Base-by-base conservation (phyloP, 192 early-diverging fungal genomes). In the Phlyctochytrium planicorne region DNA sequence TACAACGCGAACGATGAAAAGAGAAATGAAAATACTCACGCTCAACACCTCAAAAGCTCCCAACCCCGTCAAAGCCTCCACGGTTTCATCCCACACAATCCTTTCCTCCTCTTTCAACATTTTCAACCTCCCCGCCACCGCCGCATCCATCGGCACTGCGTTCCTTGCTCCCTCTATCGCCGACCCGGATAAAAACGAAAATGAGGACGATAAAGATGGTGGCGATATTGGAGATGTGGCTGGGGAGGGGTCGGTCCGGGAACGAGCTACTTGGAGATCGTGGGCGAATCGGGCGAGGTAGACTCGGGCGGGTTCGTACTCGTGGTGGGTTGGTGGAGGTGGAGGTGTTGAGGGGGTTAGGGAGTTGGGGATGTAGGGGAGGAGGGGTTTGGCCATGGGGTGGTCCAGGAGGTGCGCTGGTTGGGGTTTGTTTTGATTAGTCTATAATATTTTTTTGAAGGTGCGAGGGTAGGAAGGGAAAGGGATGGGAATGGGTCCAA, bases 241-340 rank as follows among this genome's bases (percentile, higher is more conserved):
- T 20, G 40, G 40, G 20, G 40, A 47, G 6, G 40, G 40, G 6
- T 20, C 40, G 10, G 40, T 47, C 33, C 67, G 37, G 20, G 59
- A 56, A 27, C 73, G 63, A 34, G 68, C 50, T 29, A 65, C 59
- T 34, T 77, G 72, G 34, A 80, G 53, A 2, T 79, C 79, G 55
- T 74, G 68, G 2, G 73, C 63, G 65, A 68, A 84, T 34, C 65
- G 34, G 12, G 77, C 75, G 34, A 84, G 40, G 66, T 81, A 84
- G n/a, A 78, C 75, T 14, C 73, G 72, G 17, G 79, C 79, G 33
- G 77, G 71, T 37, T 81, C 79, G 66, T 84, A 84, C 36, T 84
- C 82, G 25, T 30, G 34, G 16, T n/a, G 17, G 14, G 29, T 3
- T 40, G 16, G 47, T 29, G 37, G 62, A 1, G 70, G 68, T 2